Evolutionary conservation across 1,284 basidiomycete species (phyloP).

Genomic region (Boletus mariae): DNA sequence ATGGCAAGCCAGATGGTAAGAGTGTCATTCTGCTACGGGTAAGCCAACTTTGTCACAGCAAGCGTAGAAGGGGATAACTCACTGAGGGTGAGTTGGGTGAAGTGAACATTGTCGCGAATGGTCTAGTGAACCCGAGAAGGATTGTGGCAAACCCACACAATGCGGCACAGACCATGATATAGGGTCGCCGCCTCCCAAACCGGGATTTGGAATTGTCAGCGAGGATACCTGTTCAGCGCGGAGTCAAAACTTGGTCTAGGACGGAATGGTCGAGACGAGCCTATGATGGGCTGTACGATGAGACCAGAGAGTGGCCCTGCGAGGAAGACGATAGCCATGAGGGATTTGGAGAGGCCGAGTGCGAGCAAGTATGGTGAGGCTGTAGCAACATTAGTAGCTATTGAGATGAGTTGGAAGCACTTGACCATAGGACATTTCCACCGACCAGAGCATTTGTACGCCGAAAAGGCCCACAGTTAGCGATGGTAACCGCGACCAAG

Average conservation of each 20-base stretch:
- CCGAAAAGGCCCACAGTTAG: conserved; percentile 78
- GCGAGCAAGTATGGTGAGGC: conserved; percentile 93
- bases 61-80: conserved; percentile 3
- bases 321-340: conserved; percentile 89
- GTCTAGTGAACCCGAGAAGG: conserved; percentile 80
- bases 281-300: conserved; percentile 89
- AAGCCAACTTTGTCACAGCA: not conserved
- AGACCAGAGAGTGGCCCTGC: conserved; percentile 92
- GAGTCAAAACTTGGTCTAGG: not conserved
- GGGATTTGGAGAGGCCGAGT: conserved; percentile 83
- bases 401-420: conserved; percentile 16
- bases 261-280: conserved; percentile 24
- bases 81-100: conserved; percentile 36
- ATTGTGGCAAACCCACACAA: conserved; percentile 75
- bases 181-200: conserved; percentile 82
- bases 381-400: conserved; percentile 13
- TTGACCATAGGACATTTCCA: conserved; percentile 86
- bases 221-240: conserved; percentile 52
- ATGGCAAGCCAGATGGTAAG: conserved; percentile 80
- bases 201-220: conserved; percentile 86
- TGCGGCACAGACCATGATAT: conserved; percentile 72
- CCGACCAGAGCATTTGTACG: conserved; percentile 85
- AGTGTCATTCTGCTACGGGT: conserved; percentile 47
- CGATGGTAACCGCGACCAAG: conserved; percentile 62
- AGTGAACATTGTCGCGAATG: conserved; percentile 65